A percentile compares a stretch with the other conserved stretches of the same genome.
Evolutionary conservation across 495 filamentous ascomycete genomes (phyloP).

Genomic region (Talaromyces adpressus): DNA sequence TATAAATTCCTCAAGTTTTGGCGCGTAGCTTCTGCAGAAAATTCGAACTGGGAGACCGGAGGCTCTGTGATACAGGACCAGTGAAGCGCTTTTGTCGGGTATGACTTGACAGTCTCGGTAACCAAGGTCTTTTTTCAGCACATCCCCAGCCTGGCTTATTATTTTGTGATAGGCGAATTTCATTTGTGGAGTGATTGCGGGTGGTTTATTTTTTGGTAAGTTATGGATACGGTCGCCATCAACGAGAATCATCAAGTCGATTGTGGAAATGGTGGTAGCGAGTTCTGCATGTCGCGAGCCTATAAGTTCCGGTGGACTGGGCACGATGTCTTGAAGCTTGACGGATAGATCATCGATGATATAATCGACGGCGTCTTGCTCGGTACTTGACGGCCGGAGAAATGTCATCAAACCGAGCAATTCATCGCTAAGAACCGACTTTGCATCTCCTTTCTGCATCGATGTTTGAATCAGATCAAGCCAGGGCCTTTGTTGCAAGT

Average conservation of each 20-base stretch:
- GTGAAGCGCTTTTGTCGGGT: background rate
- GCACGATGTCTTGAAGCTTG: slow-evolving; percentile 15
- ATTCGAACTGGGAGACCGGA: slow-evolving; percentile 46
- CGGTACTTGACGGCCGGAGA: slow-evolving; percentile 26
- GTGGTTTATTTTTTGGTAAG: slow-evolving; percentile 21
- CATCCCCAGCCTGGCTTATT: slow-evolving; percentile 16
- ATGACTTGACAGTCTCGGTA: slow-evolving; percentile 7
- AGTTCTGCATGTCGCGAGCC: slow-evolving; percentile 51
- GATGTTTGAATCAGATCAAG: slow-evolving; percentile 12
- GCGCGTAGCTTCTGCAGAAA: slow-evolving; percentile 25
- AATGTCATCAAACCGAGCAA: slow-evolving; percentile 39
- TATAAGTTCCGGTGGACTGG: slow-evolving; percentile 31
- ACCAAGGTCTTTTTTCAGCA: slow-evolving; percentile 12
- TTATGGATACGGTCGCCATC: slow-evolving; percentile 15
- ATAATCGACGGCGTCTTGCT: slow-evolving; percentile 21
- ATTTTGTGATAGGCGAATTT: slow-evolving; percentile 15
- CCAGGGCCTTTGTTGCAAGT: slow-evolving; percentile 24
- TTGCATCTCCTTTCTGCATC: slow-evolving; percentile 8
- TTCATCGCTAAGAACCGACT: slow-evolving; percentile 32
- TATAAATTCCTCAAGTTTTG: slow-evolving; percentile 31
- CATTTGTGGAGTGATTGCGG: slow-evolving; percentile 23
- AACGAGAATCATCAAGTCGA: slow-evolving; percentile 37
- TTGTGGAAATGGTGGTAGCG: slow-evolving; percentile 40
- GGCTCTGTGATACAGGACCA: slow-evolving; percentile 24
- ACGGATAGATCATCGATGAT: slow-evolving; percentile 21